These are phyloP conservation scores for Komagataella ulmi DNA, from an alignment of 805 yeast species.

Conservation along the genomic window DNA sequence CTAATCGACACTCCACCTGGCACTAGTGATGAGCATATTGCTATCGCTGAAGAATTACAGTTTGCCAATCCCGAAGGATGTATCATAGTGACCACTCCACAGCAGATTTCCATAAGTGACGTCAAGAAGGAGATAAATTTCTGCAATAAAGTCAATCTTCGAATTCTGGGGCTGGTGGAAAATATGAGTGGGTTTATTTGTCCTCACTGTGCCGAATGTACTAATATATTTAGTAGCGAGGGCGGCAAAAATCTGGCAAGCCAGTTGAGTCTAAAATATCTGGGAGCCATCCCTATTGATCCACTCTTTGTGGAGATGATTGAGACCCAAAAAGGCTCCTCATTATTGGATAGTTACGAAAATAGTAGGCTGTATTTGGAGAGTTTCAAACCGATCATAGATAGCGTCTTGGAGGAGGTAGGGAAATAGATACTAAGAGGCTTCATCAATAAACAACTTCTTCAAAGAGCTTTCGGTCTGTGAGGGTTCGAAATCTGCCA, in stretches of 20 bases:
- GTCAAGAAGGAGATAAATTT: slow-evolving; percentile 90
- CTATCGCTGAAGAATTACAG: slow-evolving; percentile 83
- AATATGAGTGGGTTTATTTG: slow-evolving; percentile 97
- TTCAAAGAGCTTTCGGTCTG: not conserved
- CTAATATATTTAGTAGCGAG: slow-evolving; percentile 85
- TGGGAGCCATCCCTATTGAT: slow-evolving; percentile 89
- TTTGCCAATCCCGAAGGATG: slow-evolving; percentile 78
- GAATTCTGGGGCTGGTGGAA: slow-evolving; percentile 77
- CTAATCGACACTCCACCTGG: slow-evolving; percentile 98
- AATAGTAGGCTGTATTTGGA: not conserved
- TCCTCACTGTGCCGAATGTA: slow-evolving; percentile 86
- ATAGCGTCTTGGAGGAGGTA: not conserved
- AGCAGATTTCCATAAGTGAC: slow-evolving; percentile 83
- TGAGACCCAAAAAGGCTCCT: slow-evolving; percentile 40
- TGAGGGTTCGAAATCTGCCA: not conserved
- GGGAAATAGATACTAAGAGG: not conserved
- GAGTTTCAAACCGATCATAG: not conserved
- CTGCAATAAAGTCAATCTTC: slow-evolving; percentile 73
- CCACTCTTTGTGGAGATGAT: slow-evolving; percentile 81
- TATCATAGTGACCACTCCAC: slow-evolving; percentile 93
- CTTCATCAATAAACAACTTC: not conserved
- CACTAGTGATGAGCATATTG: slow-evolving; percentile 95
- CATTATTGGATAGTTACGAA: not conserved
- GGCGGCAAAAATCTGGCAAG: slow-evolving; percentile 75
- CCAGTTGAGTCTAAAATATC: slow-evolving; percentile 44